Base-by-base conservation (phyloP, 148 eudicot species). In the Nepenthes mirabilis region DNA sequence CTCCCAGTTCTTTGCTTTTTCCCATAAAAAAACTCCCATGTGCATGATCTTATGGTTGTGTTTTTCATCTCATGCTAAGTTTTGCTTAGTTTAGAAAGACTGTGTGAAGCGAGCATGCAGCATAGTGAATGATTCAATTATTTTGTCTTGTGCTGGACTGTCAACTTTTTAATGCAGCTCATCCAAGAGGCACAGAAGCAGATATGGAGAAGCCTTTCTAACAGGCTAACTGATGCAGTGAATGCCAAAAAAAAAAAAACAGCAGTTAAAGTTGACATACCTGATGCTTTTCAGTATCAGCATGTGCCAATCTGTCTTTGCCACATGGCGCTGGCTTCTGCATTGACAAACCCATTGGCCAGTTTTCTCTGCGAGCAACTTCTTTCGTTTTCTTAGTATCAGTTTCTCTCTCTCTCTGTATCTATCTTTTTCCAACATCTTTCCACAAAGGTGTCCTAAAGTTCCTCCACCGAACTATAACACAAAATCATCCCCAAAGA, bases 321-420 rank as follows among this genome's bases (percentile, higher is more conserved):
- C 98, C 98, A 43, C 88, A 83, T 11, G 98, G 98, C 68, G 86
- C 98, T 37, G 93, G 88, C 66, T 81, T 91, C 50, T 88, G 84
- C 66, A 82, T 91, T 69, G 80, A 83, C 74, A 88, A 52, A 59
- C 68, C 58, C 69, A 75, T 40, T 96, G 95, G 67, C 93, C 96
- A 6, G 71, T 83, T 69, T 91, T 60, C 75, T 67, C 80, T 88
- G 98, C 88, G 78, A 80, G 72, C 14, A 33, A 66, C 40, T 9
- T 52, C 37, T 58, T 64, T n/a, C 48, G 33, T 14, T 13, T 33
- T 34, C 2, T 36, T 37, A n/a, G 36, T 36, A 11, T 37, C n/a
- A n/a, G 52, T 43, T 9, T 33, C n/a, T 33, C 1, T 59, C 36
- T 33, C 55, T 53, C 11, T n/a, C 6, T 59, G 33, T 35, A 0